These are phyloP conservation scores for Chrysanthemum seticuspe DNA, from an alignment of 129 eudicot species.

Conservation along the genomic window DNA sequence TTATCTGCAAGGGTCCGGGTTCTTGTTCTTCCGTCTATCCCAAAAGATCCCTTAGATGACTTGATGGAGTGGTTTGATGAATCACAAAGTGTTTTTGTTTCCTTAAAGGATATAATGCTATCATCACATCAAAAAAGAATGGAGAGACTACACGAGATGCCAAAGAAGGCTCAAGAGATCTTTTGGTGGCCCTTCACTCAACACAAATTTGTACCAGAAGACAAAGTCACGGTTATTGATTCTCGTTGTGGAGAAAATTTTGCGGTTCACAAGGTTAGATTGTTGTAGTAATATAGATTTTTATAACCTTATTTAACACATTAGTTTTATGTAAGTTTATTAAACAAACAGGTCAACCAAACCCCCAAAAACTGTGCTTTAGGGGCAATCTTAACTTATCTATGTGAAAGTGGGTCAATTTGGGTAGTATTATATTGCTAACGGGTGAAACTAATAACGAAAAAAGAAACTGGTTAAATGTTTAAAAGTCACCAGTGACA, in stretches of 20 bases:
- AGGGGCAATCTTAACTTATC: neutral
- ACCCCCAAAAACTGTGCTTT: neutral
- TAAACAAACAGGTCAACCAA: neutral
- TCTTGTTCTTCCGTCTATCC: constrained; percentile 84
- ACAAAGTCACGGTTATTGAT: constrained; percentile 84
- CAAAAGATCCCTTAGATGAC: constrained; percentile 71
- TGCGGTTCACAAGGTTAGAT: constrained; percentile 80
- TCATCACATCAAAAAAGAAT: constrained; percentile 54
- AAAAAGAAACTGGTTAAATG: neutral
- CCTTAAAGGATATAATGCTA: constrained; percentile 62
- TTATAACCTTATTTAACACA: too few species aligned
- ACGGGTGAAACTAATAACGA: neutral
- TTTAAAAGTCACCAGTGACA: neutral
- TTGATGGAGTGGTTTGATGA: constrained; percentile 79
- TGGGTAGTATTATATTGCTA: neutral
- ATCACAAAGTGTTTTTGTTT: constrained; percentile 57
- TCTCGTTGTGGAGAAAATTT: constrained; percentile 98
- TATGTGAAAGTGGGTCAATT: neutral
- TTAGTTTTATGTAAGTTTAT: too few species aligned
- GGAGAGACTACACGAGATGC: constrained; percentile 72
- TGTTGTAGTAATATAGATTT: too few species aligned
- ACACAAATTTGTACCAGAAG: constrained; percentile 84
- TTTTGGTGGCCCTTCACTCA: constrained; percentile 99
- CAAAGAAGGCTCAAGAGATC: constrained; percentile 67
- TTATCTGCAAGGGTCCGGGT: constrained; percentile 72